Evolutionary conservation across 176 grass and related monocot genomes (phyloP), one percentile per base, ranked within the genome.

Genomic region (Thalia dealbata): DNA sequence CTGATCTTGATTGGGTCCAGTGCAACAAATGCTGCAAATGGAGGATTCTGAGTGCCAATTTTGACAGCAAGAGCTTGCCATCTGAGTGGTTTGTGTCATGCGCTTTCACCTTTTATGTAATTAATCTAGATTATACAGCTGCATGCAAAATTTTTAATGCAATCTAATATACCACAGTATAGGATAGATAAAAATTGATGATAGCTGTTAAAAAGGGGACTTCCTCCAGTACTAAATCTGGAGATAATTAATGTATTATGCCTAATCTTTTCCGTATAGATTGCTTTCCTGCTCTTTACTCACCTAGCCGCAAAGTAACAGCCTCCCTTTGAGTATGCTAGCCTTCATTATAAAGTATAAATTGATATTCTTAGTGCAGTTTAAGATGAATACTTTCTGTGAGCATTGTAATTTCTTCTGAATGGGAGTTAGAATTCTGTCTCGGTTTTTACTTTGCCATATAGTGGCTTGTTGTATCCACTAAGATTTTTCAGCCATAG

Each of bases 1-100:
- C 91, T 80, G 91, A 96, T 86, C 70, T 82, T 71, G 72, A 96
- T 14, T 91, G 91, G 91, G 91, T 96, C 83, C 91, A 96, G 71
- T 96, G 91, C 29, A 75, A 71, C 62, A 78, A 87, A 50, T 96
- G 91, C 60, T 83, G 85, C 18, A 96, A 96, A 80, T 96, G 91
- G 91, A 91, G 91, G 78, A 72, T 82, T 64, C 74, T 91, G 76
- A 79, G 71, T 80, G 38, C 76, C 14, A 78, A 84, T 72, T 91
- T 88, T 10, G 51, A 91, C 76, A 50, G 23, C 7, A 50, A 71
- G 11, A 82, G 43, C 35, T 86, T 96, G 69, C 88, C 91, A 0
- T 43, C 61, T 22, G 76, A 91, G 61, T 96, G 91, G 88, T 96
- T 62, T 70, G 29, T 72, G 64, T 69, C 73, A 71, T 24, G 9